Evolutionary conservation across 129 eudicot genomes (phyloP).

Genomic region (Chrysanthemum lavandulifolium): DNA sequence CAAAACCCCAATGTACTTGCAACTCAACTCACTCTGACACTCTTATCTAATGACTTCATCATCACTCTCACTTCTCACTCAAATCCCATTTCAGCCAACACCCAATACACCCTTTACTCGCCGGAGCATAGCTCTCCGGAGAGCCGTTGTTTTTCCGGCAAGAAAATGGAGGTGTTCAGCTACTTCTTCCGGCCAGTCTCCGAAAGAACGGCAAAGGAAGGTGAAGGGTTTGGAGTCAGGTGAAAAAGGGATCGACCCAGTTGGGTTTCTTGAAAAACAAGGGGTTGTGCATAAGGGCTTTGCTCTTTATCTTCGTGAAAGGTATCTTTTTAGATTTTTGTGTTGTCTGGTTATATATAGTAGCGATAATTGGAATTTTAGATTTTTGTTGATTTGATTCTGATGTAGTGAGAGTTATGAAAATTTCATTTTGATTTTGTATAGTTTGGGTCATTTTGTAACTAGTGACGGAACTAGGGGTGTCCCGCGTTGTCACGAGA

Average conservation of each 20-base stretch:
- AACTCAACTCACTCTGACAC: background rate
- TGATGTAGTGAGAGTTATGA: no score
- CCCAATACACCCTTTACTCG: conserved; percentile 14
- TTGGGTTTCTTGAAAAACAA: conserved; percentile 68
- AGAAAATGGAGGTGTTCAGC: conserved; percentile 62
- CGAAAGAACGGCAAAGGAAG: conserved; percentile 27
- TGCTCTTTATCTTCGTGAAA: conserved; percentile 86
- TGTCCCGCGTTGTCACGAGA: no score
- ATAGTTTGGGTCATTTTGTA: no score
- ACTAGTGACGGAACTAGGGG: no score
- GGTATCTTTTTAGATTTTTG: conserved; percentile 38
- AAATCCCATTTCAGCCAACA: conserved; percentile 30
- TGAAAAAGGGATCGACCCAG: conserved; percentile 75
- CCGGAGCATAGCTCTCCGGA: conserved; percentile 23
- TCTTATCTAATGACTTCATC: conserved; percentile 41
- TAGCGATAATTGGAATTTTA: no score
- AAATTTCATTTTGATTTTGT: no score
- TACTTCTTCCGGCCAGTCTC: conserved; percentile 39
- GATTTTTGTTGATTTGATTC: no score
- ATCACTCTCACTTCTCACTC: conserved; percentile 35
- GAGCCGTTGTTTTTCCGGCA: conserved; percentile 30
- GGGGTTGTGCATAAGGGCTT: conserved; percentile 73
- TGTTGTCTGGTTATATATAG: no score
- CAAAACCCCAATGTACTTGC: conserved; percentile 30
- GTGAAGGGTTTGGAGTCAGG: conserved; percentile 28